These are phyloP conservation scores for Aphanoascus verrucosus DNA, from an alignment of 2,329 filamentous ascomycete species.

Conservation along the genomic window DNA sequence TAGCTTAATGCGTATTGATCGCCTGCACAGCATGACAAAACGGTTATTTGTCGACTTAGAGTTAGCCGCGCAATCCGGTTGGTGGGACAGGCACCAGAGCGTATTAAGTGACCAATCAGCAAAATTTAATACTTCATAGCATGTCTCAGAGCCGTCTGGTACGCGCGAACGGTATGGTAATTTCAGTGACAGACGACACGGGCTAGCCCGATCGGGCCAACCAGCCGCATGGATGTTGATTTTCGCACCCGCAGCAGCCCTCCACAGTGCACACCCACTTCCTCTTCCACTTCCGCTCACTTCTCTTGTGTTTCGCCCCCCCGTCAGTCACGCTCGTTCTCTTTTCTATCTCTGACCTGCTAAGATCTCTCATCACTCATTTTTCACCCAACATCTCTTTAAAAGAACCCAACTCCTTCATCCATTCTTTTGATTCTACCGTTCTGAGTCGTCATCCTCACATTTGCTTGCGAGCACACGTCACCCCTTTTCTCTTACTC, in stretches of 20 bases:
- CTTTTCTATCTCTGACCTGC: not conserved
- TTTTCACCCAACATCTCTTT: not conserved
- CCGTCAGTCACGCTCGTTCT: not conserved
- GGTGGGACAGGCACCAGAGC: slow-evolving; percentile 4
- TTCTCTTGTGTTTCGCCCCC: not conserved
- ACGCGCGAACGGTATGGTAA: not conserved
- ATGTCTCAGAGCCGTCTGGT: not conserved
- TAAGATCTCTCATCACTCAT: not conserved
- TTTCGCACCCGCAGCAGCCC: too few species aligned
- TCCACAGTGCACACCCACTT: not conserved
- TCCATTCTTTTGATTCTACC: not conserved
- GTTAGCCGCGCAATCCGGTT: not conserved
- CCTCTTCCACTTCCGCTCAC: not conserved
- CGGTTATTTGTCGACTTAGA: not conserved
- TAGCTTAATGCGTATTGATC: not conserved
- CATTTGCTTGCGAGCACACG: not conserved
- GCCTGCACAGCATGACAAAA: not conserved
- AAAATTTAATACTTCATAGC: not conserved
- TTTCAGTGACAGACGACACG: not conserved
- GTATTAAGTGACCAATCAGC: not conserved
- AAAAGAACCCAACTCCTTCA: not conserved
- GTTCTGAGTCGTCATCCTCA: not conserved
- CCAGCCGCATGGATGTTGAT: not conserved
- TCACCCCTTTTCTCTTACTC: not conserved
- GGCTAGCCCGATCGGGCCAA: not conserved